These are phyloP conservation scores for Vitis hybrid DNA, from an alignment of 177 flowering plant genomes.

Conservation along the genomic window DNA sequence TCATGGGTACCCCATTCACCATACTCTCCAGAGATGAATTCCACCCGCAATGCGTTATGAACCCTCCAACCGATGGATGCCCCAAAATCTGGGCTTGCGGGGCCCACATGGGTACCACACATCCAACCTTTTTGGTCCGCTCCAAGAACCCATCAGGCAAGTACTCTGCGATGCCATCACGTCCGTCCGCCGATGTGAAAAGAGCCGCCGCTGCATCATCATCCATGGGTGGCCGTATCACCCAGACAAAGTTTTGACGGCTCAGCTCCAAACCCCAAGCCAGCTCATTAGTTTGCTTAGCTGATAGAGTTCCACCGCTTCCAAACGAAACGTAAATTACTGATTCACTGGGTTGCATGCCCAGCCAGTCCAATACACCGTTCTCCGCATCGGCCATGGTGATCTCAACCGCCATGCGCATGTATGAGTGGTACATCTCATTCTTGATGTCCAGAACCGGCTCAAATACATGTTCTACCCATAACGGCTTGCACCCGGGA, in stretches of 20 bases:
- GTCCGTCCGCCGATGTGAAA: conserved; percentile 1
- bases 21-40: conserved; percentile 32
- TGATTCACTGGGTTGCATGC: conserved; percentile 26
- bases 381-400: conserved; percentile 19
- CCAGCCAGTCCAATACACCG: conserved; percentile 23
- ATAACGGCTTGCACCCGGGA: conserved; percentile 24
- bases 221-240: conserved; percentile 20
- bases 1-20: conserved; percentile 28
- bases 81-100: conserved; percentile 28
- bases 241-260: conserved; percentile 28
- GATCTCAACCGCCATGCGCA: not conserved
- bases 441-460: conserved; percentile 9
- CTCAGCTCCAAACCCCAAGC: conserved; percentile 36
- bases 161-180: conserved; percentile 7
- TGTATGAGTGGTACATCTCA: not conserved
- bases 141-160: conserved; percentile 29
- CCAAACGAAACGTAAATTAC: conserved; percentile 36
- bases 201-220: not conserved
- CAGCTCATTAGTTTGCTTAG: conserved; percentile 23
- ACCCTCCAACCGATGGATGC: conserved; percentile 28
- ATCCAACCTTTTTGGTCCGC: conserved; percentile 22
- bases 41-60: conserved; percentile 39
- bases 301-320: conserved; percentile 27
- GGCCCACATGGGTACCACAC: conserved; percentile 28
- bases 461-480: conserved; percentile 8